phyloP scores from a whole-genome alignment of 1,284 basidiomycete species.

The Bondarzewia mesenterica region DNA sequence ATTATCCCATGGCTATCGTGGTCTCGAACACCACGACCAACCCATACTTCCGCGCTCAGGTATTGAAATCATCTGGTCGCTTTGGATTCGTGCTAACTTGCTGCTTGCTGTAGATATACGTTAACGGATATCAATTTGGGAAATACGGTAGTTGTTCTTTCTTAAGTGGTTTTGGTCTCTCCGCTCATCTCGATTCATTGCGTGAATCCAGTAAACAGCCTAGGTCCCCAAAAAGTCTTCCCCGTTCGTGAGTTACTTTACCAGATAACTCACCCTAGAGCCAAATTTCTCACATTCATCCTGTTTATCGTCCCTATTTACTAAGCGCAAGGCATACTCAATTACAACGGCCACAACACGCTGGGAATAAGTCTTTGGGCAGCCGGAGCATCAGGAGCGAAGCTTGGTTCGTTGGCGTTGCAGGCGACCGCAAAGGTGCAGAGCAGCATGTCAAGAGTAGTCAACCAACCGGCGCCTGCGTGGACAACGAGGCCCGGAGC shows the following conservation, averaged over 20 bases:
- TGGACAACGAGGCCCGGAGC: neutral
- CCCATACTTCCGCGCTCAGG: neutral
- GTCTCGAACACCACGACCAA: neutral
- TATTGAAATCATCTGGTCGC: neutral
- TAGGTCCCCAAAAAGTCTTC: neutral
- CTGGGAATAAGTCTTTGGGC: neutral
- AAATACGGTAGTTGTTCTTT: neutral
- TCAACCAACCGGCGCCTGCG: neutral
- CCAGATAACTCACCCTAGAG: neutral
- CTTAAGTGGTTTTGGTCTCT: neutral
- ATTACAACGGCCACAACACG: neutral
- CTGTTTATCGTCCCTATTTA: too few relatives aligned
- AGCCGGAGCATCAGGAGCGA: neutral
- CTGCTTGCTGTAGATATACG: neutral
- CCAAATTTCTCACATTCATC: neutral
- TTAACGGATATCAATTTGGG: neutral
- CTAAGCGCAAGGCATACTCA: neutral
- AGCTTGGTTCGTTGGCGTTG: neutral
- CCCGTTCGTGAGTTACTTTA: neutral
- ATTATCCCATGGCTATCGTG: neutral
- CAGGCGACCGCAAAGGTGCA: neutral
- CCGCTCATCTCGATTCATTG: neutral
- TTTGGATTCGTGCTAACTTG: neutral
- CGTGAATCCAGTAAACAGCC: neutral
- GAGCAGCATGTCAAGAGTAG: neutral